These are phyloP conservation scores for Falciphora oryzae DNA, from an alignment of 2,329 filamentous ascomycete species.

Conservation along the genomic window DNA sequence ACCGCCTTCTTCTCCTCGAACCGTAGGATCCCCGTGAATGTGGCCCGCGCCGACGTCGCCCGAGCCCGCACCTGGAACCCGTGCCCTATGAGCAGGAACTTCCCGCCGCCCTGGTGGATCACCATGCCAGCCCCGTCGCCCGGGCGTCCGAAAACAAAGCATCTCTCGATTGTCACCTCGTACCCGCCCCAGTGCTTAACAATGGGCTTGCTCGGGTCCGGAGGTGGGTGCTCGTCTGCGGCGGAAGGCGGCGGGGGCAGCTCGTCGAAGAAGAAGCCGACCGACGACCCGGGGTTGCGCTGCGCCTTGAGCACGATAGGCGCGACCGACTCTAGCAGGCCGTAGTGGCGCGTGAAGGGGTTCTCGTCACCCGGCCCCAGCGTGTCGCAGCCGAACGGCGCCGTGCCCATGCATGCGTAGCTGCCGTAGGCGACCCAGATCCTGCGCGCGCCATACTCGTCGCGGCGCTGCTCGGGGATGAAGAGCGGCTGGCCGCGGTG, in stretches of 20 bases:
- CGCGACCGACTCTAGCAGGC: slow-evolving; percentile 18
- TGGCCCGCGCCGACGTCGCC: slow-evolving; percentile 20
- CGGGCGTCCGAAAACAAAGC: slow-evolving; percentile 34
- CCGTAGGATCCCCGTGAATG: slow-evolving; percentile 32
- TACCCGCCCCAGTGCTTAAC: slow-evolving; percentile 23
- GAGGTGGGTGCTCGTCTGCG: not conserved
- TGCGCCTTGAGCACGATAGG: slow-evolving; percentile 29
- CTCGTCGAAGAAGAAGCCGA: slow-evolving; percentile 29
- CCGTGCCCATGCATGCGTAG: slow-evolving; percentile 24
- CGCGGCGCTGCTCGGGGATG: slow-evolving; percentile 46
- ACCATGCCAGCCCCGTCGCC: slow-evolving; percentile 33
- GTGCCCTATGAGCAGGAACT: slow-evolving; percentile 30
- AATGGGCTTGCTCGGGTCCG: slow-evolving; percentile 19
- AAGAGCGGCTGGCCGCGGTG: slow-evolving; percentile 40
- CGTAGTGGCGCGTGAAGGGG: slow-evolving; percentile 31
- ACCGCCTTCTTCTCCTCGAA: slow-evolving; percentile 27
- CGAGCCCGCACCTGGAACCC: slow-evolving; percentile 24
- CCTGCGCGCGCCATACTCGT: slow-evolving; percentile 37
- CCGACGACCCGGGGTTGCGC: slow-evolving; percentile 21
- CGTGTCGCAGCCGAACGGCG: slow-evolving; percentile 29
- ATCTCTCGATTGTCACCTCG: slow-evolving; percentile 27
- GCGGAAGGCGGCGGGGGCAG: not conserved
- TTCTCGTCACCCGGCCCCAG: slow-evolving; percentile 16
- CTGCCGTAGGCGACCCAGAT: slow-evolving; percentile 34
- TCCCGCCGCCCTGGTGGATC: slow-evolving; percentile 29